Conservation (phyloP, 139 green algal species). For the Chloropicon primus region DNA sequence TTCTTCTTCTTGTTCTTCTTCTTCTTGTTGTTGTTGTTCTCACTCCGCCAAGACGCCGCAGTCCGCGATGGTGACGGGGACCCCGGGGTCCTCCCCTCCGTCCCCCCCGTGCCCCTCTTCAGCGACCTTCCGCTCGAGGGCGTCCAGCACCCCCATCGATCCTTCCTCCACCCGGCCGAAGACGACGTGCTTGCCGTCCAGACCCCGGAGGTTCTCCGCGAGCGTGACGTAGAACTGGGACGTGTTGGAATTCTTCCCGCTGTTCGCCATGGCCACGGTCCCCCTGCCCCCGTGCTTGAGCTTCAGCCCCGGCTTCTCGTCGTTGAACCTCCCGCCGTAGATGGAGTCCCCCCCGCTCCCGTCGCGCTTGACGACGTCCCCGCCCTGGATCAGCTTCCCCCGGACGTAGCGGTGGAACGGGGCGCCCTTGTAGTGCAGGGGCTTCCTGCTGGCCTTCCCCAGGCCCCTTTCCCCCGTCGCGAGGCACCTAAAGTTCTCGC, state of each 20-base stretch:
- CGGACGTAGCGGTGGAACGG: conserved; percentile 59
- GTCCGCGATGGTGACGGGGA: not conserved
- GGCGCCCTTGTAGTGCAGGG: conserved; percentile 45
- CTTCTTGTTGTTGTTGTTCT: not conserved
- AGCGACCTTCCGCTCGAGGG: not conserved
- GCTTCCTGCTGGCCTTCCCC: conserved; percentile 45
- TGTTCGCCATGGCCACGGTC: conserved; percentile 7
- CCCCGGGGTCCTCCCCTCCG: not conserved
- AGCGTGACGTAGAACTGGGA: conserved; percentile 13
- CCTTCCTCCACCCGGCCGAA: not conserved
- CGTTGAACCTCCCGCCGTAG: not conserved
- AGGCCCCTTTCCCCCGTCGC: conserved; percentile 57
- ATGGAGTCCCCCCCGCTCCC: conserved; percentile 53
- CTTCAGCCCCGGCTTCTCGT: conserved; percentile 2
- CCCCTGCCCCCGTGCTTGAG: conserved; percentile 25
- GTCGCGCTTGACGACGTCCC: conserved; percentile 37
- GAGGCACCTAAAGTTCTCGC: conserved; percentile 54
- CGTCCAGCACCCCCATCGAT: not conserved
- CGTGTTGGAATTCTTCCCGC: not conserved
- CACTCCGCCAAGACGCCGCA: not conserved
- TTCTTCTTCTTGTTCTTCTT: not conserved
- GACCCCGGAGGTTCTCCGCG: not conserved
- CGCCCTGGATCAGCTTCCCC: conserved; percentile 11
- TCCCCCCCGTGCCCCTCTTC: not conserved
- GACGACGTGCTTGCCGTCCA: conserved; percentile 7